Base-by-base conservation (phyloP, 169 alveolate genomes). In the Cryptosporidium meleagridis region DNA sequence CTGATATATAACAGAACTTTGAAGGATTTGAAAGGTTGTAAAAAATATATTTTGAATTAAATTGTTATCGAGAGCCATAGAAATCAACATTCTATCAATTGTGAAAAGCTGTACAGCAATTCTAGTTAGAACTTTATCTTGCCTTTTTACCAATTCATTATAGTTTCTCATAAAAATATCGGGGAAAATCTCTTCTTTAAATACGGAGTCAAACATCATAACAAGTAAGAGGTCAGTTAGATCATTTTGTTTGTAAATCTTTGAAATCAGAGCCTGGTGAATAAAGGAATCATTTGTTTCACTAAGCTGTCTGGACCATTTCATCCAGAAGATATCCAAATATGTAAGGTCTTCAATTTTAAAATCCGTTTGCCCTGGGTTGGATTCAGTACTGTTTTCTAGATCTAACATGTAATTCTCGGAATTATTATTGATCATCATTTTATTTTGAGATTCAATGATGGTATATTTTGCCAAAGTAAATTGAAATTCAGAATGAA, bases 71-170 rank as follows among this genome's bases (percentile, higher is more conserved):
- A 80, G 16, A 3, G 75, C 67, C 89, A 80, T 80, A 8, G 52
- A 26, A 61, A 59, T 9, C 39, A 80, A 31, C 80, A 80, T 58
- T 26, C 53, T 80, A 21, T 80, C 89, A 33, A 80, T 80, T 23
- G 89, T 80, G 29, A 80, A 80, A 21, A 80, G 68, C 35, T 80
- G 89, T 16, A 80, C 89, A 9, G 89, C 89, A 26, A 80, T 80
- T 48, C 89, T 80, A 23, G 89, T 80, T 7, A 80, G 33, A 16
- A 65, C 89, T 51, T 41, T 80, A 44, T 80, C 89, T 26, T 80
- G 89, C 41, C 75, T 80, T 39, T 21, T 58, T 3, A 62, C 89
- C 53, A 80, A 31, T 3, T 80, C 89, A 48, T 29, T 62, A 31
- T 80, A 80, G 23, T 80, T 80, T 21, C 89, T 58, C 33, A 80